phyloP scores from a whole-genome alignment of 192 early-diverging fungal species.

The Cetraspora pellucida region DNA sequence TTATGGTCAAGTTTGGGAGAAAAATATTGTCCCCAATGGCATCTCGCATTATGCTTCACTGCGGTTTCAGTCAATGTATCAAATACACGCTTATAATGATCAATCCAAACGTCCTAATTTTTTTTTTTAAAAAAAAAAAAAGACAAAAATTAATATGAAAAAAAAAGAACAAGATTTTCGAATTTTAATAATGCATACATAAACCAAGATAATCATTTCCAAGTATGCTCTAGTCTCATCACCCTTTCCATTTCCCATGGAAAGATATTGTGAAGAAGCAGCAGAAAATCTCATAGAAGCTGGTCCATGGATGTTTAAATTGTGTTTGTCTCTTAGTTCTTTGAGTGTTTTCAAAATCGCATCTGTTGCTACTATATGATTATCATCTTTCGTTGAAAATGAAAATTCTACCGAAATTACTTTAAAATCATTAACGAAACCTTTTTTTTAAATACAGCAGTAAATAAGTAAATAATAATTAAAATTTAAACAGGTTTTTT shows the following conservation, averaged over 20 bases:
- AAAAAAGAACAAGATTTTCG: background rate
- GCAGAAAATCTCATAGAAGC: background rate
- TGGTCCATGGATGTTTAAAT: conserved; percentile 12
- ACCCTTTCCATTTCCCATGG: background rate
- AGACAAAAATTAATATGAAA: background rate
- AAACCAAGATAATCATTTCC: background rate
- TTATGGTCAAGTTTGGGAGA: background rate
- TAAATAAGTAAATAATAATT: background rate
- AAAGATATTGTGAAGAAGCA: conserved; percentile 12
- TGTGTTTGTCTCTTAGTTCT: background rate
- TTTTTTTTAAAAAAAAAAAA: background rate
- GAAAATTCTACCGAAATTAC: conserved; percentile 7
- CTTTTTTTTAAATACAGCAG: background rate
- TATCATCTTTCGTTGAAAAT: conserved; percentile 23
- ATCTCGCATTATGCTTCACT: background rate
- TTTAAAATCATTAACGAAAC: conserved; percentile 3
- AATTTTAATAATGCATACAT: background rate
- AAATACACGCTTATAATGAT: conserved; percentile 6
- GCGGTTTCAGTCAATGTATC: background rate
- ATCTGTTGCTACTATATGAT: background rate
- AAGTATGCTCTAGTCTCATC: background rate
- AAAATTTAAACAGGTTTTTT: background rate
- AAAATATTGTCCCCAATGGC: conserved; percentile 22
- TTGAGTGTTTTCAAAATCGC: background rate
- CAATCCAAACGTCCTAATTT: background rate